phyloP scores from a whole-genome alignment of 2,329 filamentous ascomycete genomes.

The Phaeomoniella chlamydospora region DNA sequence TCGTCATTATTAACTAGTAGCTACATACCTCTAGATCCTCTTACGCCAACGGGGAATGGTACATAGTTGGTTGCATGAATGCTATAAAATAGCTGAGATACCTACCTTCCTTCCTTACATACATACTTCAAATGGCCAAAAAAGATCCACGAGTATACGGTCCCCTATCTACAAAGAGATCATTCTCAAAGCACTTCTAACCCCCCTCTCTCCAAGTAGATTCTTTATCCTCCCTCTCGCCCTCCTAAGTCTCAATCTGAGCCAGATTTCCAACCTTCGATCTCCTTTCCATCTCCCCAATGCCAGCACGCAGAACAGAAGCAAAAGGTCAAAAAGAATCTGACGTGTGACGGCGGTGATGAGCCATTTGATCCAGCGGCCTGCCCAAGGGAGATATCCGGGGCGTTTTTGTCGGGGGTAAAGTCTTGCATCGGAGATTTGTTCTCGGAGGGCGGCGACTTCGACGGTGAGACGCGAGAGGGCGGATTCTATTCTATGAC shows the following conservation, averaged over 20 bases:
- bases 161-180: too few species aligned
- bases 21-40: too few species aligned
- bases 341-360: constrained; percentile 60
- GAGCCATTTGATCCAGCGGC: constrained; percentile 57
- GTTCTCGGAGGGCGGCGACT: constrained; percentile 80
- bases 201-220: neutral
- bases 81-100: too few species aligned
- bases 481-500: constrained; percentile 67
- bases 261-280: constrained; percentile 21
- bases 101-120: too few species aligned
- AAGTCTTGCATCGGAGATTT: constrained; percentile 64
- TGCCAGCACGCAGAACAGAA: constrained; percentile 25
- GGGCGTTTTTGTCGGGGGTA: constrained; percentile 38
- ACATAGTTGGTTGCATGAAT: too few species aligned
- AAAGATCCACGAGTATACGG: too few species aligned
- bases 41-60: too few species aligned
- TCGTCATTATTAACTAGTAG: too few species aligned
- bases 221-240: neutral
- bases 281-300: constrained; percentile 27
- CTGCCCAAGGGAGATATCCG: constrained; percentile 46
- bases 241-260: constrained; percentile 1
- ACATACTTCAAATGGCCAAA: too few species aligned
- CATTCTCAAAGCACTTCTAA: too few species aligned
- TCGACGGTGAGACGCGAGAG: constrained; percentile 84
- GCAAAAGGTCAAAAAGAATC: constrained; percentile 52